Base-by-base conservation (phyloP, 1,139 yeast species). In the Diutina pseudorugosa region DNA sequence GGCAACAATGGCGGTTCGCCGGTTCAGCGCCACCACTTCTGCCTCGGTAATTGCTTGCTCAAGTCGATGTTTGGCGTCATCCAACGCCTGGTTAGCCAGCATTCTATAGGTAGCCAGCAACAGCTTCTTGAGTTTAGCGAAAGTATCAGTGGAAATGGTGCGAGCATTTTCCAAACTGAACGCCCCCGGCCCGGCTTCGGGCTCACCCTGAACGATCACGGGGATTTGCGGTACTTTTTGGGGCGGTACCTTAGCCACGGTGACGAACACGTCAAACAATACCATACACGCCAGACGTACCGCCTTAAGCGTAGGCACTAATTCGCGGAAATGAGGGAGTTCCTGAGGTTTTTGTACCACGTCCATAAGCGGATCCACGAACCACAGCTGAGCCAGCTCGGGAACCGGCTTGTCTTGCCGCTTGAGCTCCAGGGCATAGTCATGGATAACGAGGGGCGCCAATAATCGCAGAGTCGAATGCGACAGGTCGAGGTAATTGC, bases 121-220 rank as follows among this genome's bases (percentile, higher is more conserved):
- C 9, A 76, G 64, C 55, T 80, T 80, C 58, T 81, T 72, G 58
- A 90, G 69, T 62, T 85, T 85, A 19, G 78, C 80, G 64, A 80
- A 89, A 5, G 82, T 79, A 52, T 83, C 89, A 52, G 72, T 71
- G 36, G 84, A 72, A 8, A 91, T 77, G 58, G 79, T 78, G 55
- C 85, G 85, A 0, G 97, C 98, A 58, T 80, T 80, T 47, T 78
- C 85, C 51, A 93, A 66, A 11, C 89, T 80, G 67, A 94, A 94
- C 0, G 98, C 98, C 59, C 85, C 91, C 0, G 96, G 91, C 1
- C 97, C 98, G 4, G 98, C 96, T 57, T 88, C 96, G 1, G 83
- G 75, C 63, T 93, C 98, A 41, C 98, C 98, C 65, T 89, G 94
- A 4, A 91, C 96, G 18, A 91, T 83, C 5, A 89, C 83, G 0